Conservation (phyloP, 306 rosid species). For the Biancaea sappan region DNA sequence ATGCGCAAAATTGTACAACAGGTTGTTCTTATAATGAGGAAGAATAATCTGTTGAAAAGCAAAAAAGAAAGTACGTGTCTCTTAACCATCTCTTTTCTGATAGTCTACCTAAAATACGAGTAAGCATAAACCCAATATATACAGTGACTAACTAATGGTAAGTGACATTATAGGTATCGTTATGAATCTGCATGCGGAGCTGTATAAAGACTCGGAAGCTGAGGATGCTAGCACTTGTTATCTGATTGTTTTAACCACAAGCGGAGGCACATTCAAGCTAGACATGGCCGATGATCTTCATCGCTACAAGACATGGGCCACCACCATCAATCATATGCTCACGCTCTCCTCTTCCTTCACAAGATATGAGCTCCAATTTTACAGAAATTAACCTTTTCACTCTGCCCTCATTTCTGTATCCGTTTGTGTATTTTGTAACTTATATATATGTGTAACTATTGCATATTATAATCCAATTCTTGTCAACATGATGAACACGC, state of each 20-base stretch:
- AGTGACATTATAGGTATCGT: constrained; percentile 41
- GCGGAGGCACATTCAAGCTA: constrained; percentile 76
- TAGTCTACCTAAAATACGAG: not conserved
- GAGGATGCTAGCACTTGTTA: constrained; percentile 70
- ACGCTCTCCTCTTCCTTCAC: constrained; percentile 67
- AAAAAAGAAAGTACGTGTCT: constrained; percentile 70
- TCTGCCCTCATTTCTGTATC: not conserved
- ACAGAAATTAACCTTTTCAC: constrained; percentile 27
- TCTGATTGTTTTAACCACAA: constrained; percentile 69
- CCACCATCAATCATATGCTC: constrained; percentile 77
- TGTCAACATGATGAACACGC: no score
- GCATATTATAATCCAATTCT: not conserved
- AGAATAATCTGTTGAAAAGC: constrained; percentile 62
- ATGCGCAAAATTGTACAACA: constrained; percentile 40
- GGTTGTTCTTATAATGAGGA: constrained; percentile 73
- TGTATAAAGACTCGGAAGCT: constrained; percentile 65
- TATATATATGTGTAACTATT: constrained; percentile 25
- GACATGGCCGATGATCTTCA: constrained; percentile 79
- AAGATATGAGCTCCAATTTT: constrained; percentile 50
- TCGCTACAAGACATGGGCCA: constrained; percentile 75
- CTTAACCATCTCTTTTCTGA: not conserved
- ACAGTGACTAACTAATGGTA: not conserved
- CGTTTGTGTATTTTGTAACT: constrained; percentile 9
- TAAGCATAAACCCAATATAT: not conserved
- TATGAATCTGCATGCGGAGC: constrained; percentile 70